Evolutionary conservation across 768 basidiomycete genomes (phyloP), one percentile per base, ranked within the genome.

Genomic region (Mycena venus): DNA sequence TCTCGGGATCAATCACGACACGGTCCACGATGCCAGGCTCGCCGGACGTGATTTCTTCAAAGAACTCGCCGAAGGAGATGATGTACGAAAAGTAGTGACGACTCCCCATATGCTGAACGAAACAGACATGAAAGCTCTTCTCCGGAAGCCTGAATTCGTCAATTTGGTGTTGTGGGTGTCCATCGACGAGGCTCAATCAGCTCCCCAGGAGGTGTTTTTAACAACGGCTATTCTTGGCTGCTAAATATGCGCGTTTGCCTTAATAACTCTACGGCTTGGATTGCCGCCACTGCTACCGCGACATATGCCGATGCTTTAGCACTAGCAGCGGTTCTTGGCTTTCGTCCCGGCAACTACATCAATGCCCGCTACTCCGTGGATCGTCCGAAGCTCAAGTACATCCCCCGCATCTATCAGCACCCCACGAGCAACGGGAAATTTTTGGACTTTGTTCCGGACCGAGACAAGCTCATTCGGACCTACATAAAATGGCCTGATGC

Each of bases 131-230:
- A 36, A 5, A 10, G 68, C 23, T 23, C 68, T 70, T 12, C 60
- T 70, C 21, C 31, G 44, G n/a, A 70, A 49, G 40, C 58, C 68
- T 9, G 58, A 23, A 17, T 70, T 70, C 15, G 34, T 31, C 23
- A 60, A 60, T 12, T 21, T 36, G 14, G 58, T 70, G 31, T 49
- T 38, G 40, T 60, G 68, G 58, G 12, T 70, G 58, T 44, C 60
- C 0, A 61, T 73, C 19, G 71, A 73, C 42, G 71, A 73, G 38
- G 55, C 38, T 2, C 71, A 72, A 6, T 32, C 67, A 3, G 64
- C 67, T 9, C n/a, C 38, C 6, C 47, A 73, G 40, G 68, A 67
- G 21, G 51, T 32, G 1, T 15, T 67, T 6, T 67, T 67, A 12
- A 67, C 17, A 19, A 4, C 34, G 53, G 65, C 36, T 67, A 67